phyloP scores from a whole-genome alignment of 2,329 filamentous ascomycete genomes.

The Claviceps cyperi region DNA sequence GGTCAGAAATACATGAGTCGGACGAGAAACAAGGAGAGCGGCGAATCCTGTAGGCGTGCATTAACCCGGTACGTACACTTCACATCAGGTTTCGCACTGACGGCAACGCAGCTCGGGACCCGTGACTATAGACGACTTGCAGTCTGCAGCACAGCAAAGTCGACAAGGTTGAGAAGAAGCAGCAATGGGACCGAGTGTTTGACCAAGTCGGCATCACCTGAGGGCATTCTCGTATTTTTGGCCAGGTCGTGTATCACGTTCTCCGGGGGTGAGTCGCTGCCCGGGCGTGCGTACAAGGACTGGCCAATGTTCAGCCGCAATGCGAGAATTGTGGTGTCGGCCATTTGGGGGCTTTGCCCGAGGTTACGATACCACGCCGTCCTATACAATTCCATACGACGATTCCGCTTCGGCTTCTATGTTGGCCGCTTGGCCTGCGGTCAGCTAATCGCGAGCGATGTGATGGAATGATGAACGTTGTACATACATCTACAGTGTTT shows the following conservation, averaged over 20 bases:
- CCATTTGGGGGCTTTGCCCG: not conserved
- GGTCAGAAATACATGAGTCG: not conserved
- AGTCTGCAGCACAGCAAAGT: no score
- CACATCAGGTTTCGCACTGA: not conserved
- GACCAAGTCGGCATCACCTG: not conserved
- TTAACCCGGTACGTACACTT: not conserved
- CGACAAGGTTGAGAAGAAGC: not conserved
- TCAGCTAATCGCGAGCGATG: no score
- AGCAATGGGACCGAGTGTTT: not conserved
- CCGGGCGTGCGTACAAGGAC: not conserved
- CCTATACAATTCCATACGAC: no score
- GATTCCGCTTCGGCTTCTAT: no score
- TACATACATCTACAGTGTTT: no score
- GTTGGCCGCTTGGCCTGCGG: no score
- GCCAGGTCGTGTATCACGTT: conserved; percentile 3
- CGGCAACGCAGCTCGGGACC: not conserved
- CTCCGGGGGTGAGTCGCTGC: not conserved
- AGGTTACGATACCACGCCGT: no score
- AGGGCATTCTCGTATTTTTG: conserved; percentile 8
- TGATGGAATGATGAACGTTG: no score
- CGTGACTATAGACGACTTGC: not conserved
- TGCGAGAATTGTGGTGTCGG: not conserved
- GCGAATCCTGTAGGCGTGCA: not conserved
- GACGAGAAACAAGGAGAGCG: not conserved
- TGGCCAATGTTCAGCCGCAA: conserved; percentile 6